Percentiles rank a stretch among this genome's conserved stretches.
Evolutionary conservation across 768 basidiomycete species (phyloP).

Genomic region (Suillus occidentalis): DNA sequence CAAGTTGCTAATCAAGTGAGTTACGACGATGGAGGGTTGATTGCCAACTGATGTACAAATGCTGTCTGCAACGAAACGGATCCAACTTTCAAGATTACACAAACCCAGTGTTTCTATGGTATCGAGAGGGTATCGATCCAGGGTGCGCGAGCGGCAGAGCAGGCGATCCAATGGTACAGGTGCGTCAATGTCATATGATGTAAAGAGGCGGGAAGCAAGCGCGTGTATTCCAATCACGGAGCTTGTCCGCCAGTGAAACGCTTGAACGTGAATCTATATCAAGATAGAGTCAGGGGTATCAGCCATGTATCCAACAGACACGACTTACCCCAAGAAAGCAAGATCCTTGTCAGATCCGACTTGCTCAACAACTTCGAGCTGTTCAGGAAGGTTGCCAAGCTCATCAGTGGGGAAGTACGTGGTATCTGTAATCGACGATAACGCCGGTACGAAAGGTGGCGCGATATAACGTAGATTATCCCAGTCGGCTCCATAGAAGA

Average conservation of each 20-base stretch:
- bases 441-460: slow-evolving; percentile 92
- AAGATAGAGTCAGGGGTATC: slow-evolving; percentile 8
- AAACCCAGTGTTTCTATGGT: slow-evolving; percentile 24
- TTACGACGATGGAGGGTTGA: background rate
- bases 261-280: slow-evolving; percentile 79
- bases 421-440: slow-evolving; percentile 91
- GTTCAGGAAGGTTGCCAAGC: slow-evolving; percentile 66
- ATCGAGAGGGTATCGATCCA: slow-evolving; percentile 27
- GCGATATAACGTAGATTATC: slow-evolving; percentile 86
- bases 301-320: background rate
- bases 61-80: slow-evolving; percentile 15
- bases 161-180: background rate
- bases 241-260: slow-evolving; percentile 44
- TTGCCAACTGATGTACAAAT: slow-evolving; percentile 17
- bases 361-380: slow-evolving; percentile 59
- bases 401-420: slow-evolving; percentile 98
- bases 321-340: slow-evolving; percentile 61
- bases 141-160: background rate
- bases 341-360: slow-evolving; percentile 67
- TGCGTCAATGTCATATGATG: slow-evolving; percentile 5
- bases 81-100: slow-evolving; percentile 27
- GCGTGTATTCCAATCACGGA: slow-evolving; percentile 2
- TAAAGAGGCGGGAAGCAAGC: background rate
- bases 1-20: background rate
- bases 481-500: slow-evolving; percentile 98